Evolutionary conservation across 192 early-diverging fungal species (phyloP).

Genomic region (Entophlyctis luteolus): DNA sequence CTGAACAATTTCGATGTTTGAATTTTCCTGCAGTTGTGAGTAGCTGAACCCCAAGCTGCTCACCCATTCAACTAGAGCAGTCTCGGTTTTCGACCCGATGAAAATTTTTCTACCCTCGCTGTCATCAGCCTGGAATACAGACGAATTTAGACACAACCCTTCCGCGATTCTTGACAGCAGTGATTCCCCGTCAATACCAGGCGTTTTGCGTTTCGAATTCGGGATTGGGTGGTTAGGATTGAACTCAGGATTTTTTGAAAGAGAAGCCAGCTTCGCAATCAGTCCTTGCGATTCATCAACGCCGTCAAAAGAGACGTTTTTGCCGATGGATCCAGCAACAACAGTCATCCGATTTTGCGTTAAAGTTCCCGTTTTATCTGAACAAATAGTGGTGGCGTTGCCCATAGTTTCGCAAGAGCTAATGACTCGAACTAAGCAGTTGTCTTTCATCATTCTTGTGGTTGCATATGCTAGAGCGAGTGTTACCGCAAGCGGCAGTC

Average conservation of each 20-base stretch:
- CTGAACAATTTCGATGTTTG: constrained; percentile 51
- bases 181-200: background rate
- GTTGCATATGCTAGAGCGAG: constrained; percentile 93
- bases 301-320: constrained; percentile 55
- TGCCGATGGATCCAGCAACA: constrained; percentile 75
- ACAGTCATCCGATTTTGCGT: constrained; percentile 98
- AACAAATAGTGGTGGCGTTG: constrained; percentile 97
- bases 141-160: constrained; percentile 32
- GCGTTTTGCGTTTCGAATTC: background rate
- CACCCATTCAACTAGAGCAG: constrained; percentile 80
- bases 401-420: constrained; percentile 98
- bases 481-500: constrained; percentile 95
- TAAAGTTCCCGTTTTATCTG: constrained; percentile 98
- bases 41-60: constrained; percentile 61
- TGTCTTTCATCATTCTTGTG: constrained; percentile 91
- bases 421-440: constrained; percentile 91
- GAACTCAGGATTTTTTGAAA: background rate
- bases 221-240: background rate
- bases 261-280: background rate
- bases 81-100: constrained; percentile 92
- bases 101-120: constrained; percentile 34
- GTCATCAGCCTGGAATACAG: constrained; percentile 23
- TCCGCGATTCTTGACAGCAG: constrained; percentile 19
- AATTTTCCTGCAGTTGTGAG: constrained; percentile 51
- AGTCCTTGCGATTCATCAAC: constrained; percentile 27